phyloP scores from a whole-genome alignment of 2,329 filamentous ascomycete genomes.

The Monosporascus sp. region DNA sequence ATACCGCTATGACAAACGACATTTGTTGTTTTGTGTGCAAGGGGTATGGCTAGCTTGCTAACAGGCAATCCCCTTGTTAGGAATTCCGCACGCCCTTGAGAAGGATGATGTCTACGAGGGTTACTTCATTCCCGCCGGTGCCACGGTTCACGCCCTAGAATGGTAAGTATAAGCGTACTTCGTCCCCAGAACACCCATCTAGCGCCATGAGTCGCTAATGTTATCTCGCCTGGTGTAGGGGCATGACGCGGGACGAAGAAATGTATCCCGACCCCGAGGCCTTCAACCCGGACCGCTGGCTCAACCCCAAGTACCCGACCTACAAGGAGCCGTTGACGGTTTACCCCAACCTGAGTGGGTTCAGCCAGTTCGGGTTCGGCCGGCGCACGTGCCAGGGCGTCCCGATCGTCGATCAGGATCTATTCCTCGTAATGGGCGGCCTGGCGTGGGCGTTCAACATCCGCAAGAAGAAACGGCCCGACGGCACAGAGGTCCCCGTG shows the following conservation, averaged over 20 bases:
- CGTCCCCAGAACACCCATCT: not conserved
- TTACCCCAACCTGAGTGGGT: conserved; percentile 35
- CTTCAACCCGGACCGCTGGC: conserved; percentile 36
- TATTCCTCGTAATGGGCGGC: conserved; percentile 35
- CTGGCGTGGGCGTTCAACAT: conserved; percentile 32
- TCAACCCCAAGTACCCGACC: conserved; percentile 32
- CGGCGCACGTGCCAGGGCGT: conserved; percentile 42
- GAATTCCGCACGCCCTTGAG: conserved; percentile 46
- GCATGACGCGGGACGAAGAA: conserved; percentile 38
- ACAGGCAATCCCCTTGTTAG: conserved; percentile 14
- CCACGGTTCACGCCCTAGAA: conserved; percentile 47
- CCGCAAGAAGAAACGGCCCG: conserved; percentile 20
- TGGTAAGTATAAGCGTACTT: conserved; percentile 32
- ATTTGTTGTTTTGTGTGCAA: not conserved
- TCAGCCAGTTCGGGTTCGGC: conserved; percentile 48
- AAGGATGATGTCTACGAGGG: conserved; percentile 48
- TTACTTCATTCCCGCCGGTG: conserved; percentile 46
- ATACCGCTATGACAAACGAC: too few relatives aligned
- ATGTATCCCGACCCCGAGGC: conserved; percentile 32
- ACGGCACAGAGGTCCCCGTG: conserved; percentile 28
- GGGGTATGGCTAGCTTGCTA: not conserved
- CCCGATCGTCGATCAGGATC: conserved; percentile 35
- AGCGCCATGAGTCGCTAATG: conserved; percentile 15
- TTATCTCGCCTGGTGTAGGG: conserved; percentile 32
- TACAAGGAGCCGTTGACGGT: conserved; percentile 33